Evolutionary conservation across 345 rosid species (phyloP), one percentile per base, ranked within the genome.

Genomic region (Orychophragmus violaceus): DNA sequence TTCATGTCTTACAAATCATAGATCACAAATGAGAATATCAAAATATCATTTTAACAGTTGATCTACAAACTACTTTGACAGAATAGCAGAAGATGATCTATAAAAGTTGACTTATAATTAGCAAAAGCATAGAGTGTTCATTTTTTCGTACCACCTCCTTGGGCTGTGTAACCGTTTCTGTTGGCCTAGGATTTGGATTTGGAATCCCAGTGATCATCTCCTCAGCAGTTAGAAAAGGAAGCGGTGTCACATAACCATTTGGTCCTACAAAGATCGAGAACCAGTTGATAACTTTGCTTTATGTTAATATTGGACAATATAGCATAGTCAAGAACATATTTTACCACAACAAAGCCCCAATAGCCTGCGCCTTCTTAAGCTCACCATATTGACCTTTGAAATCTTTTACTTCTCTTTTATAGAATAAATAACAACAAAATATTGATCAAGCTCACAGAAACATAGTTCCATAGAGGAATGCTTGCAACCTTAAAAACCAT

Each of bases 331-430:
- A 55, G 13, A 66, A 71, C 46, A 32, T 42, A 81, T 81, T 28
- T 46, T 85, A 94, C 99, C 99, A 59, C 94, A 79, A 76, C 96
- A 92, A 57, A 92, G 82, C 42, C 96, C 98, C 79, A 89, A 64
- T 57, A 89, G 91, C 76, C 81, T 87, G 35, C 98, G 95, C 78
- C 98, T 83, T 41, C 98, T 56, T 75, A 89, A 67, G 86, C 98
- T 94, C 77, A 94, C 99, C 99, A 94, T 93, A 27, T 71, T 44
- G 53, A 73, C 58, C 39, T 57, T 48, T 25, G 65, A 63, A 23
- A 18, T 62, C 49, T 45, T 56, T 37, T 59, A 62, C 74, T 70
- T 58, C 50, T 60, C 44, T 74, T 62, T 81, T 42, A 21, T 62
- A 68, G 45, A 69, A 21, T 62, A 68, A 49, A 69, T 28, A 61